Evolutionary conservation across 139 green algal species (phyloP).

Genomic region (Chlorella ohadii): DNA sequence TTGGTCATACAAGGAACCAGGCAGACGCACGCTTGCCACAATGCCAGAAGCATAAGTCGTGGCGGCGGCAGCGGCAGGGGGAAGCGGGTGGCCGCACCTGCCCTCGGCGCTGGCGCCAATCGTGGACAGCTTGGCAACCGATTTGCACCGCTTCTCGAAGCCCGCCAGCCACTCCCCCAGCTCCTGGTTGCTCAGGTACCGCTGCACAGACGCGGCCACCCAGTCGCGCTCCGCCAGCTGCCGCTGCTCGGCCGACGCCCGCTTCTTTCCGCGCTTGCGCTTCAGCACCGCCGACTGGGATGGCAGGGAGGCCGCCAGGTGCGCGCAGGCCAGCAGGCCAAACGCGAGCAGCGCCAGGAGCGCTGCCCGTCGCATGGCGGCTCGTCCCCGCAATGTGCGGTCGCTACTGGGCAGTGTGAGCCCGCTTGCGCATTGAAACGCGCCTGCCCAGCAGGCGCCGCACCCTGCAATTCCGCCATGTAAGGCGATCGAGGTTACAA

Average conservation of each 20-base stretch:
- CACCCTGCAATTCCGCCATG: no score
- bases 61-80: no score
- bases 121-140: slow-evolving; percentile 3
- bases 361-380: no score
- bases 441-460: no score
- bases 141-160: slow-evolving; percentile 21
- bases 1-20: no score
- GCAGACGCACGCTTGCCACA: no score
- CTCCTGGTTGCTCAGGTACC: slow-evolving; percentile 36
- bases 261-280: slow-evolving; percentile 60
- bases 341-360: not conserved
- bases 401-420: no score
- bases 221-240: no score
- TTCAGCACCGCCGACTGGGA: slow-evolving; percentile 25
- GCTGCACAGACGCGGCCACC: not conserved
- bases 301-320: not conserved
- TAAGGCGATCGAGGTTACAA: no score
- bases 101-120: slow-evolving; percentile 29
- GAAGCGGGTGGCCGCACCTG: not conserved
- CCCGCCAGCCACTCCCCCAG: slow-evolving; percentile 18
- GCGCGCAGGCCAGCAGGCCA: slow-evolving; percentile 3
- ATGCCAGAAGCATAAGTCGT: no score
- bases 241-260: slow-evolving; percentile 9
- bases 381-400: no score
- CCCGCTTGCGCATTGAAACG: no score